Conservation (phyloP, 768 basidiomycete species). For the Tricholoma terreum region DNA sequence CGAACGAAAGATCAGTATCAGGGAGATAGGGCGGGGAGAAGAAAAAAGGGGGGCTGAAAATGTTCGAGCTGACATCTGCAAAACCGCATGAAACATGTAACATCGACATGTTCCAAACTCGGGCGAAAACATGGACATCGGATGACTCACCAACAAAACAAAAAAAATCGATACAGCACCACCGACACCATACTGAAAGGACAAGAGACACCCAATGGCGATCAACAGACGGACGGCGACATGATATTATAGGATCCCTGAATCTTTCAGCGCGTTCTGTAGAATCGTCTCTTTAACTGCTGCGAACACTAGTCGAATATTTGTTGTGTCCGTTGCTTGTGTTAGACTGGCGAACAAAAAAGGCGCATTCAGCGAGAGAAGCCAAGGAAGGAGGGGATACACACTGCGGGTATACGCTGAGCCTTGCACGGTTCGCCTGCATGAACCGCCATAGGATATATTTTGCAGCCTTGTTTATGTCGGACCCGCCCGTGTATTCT, state of each 20-base stretch:
- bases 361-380: neutral
- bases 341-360: slow-evolving; percentile 8
- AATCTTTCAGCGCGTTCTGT: slow-evolving; percentile 13
- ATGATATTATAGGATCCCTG: slow-evolving; percentile 9
- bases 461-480: slow-evolving; percentile 93
- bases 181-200: no score
- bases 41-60: no score
- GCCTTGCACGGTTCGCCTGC: slow-evolving; percentile 79
- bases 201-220: no score
- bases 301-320: slow-evolving; percentile 13
- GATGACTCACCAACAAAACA: no score
- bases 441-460: slow-evolving; percentile 95
- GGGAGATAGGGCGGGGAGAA: no score
- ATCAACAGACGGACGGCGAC: no score
- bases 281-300: slow-evolving; percentile 17
- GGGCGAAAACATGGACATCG: no score
- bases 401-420: slow-evolving; percentile 91
- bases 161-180: no score
- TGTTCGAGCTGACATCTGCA: no score
- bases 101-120: no score
- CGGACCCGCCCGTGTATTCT: slow-evolving; percentile 84
- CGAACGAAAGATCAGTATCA: no score
- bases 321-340: slow-evolving; percentile 17
- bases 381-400: slow-evolving; percentile 25
- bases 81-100: no score